Evolutionary conservation across 2,329 filamentous ascomycete species (phyloP).

Genomic region (Colletotrichum plurivorum): DNA sequence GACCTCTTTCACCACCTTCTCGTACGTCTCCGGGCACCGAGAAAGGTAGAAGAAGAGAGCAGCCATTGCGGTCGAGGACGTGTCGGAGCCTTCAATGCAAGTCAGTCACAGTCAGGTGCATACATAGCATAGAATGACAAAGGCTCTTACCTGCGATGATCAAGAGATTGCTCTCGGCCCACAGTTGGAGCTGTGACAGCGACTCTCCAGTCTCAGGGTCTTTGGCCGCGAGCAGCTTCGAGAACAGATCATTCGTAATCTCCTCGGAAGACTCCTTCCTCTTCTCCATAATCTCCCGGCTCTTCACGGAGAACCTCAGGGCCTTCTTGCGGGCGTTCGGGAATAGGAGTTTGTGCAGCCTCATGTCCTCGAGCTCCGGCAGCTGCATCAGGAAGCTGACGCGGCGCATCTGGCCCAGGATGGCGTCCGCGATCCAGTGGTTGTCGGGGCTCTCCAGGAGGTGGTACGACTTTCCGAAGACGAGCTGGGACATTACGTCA

Average conservation of each 20-base stretch:
- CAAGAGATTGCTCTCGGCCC: constrained; percentile 27
- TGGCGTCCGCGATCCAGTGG: constrained; percentile 20
- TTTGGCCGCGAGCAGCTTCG: constrained; percentile 9
- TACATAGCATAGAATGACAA: too few species aligned
- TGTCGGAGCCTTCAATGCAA: constrained; percentile 4
- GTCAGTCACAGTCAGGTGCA: background rate
- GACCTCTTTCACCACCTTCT: constrained; percentile 13
- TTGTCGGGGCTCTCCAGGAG: constrained; percentile 8
- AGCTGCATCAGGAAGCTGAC: constrained; percentile 21
- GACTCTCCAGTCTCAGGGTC: constrained; percentile 30
- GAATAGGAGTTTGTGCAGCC: constrained; percentile 12
- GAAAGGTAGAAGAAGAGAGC: constrained; percentile 30
- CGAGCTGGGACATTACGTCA: constrained; percentile 25
- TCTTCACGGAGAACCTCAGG: constrained; percentile 10
- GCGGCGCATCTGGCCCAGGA: constrained; percentile 17
- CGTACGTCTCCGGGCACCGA: constrained; percentile 20
- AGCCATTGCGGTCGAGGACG: constrained; percentile 24
- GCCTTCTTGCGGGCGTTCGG: constrained; percentile 13
- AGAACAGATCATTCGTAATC: constrained; percentile 1
- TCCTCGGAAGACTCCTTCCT: background rate
- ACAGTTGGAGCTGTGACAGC: constrained; percentile 14
- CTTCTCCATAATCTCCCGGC: constrained; percentile 14
- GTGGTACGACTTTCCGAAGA: constrained; percentile 15
- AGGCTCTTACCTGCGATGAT: constrained; percentile 32
- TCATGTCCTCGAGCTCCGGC: constrained; percentile 18